Conservation (phyloP, 257 asterid species). For the Gentiana straminea region DNA sequence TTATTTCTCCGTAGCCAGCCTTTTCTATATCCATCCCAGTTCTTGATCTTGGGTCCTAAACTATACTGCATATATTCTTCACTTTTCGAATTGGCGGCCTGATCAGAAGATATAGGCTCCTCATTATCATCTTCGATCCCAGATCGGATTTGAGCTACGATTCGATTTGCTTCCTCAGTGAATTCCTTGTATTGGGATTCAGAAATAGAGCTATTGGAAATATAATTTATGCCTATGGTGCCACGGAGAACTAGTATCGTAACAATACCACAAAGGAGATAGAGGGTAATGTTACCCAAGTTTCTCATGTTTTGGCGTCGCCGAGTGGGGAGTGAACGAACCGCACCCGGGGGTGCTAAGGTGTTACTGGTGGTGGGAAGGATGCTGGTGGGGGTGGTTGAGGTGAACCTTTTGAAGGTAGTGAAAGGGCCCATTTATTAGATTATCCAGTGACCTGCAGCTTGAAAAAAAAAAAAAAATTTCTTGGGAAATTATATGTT, state of each 20-base stretch:
- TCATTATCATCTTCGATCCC: constrained; percentile 14
- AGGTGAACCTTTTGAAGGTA: constrained; percentile 20
- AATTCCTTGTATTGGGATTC: constrained; percentile 2
- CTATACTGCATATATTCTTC: constrained; percentile 4
- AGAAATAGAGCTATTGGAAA: constrained; percentile 12
- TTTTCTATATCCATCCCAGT: constrained; percentile 27
- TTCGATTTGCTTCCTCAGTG: constrained; percentile 19
- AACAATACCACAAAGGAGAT: constrained; percentile 29
- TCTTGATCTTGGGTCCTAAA: constrained; percentile 31
- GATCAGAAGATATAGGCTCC: neutral
- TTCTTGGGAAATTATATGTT: neutral
- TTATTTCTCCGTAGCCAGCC: constrained; percentile 22
- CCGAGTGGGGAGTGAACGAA: constrained; percentile 5
- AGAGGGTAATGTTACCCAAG: constrained; percentile 22
- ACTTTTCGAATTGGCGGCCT: constrained; percentile 1
- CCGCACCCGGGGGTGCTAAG: neutral
- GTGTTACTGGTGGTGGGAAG: constrained; percentile 21
- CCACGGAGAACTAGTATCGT: constrained; percentile 38
- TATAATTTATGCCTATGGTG: constrained; percentile 27
- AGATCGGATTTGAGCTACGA: constrained; percentile 30
- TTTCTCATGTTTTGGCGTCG: constrained; percentile 17
- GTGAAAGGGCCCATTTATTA: constrained; percentile 9
- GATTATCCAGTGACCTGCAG: neutral
- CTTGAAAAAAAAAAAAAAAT: no score
- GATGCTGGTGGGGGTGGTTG: constrained; percentile 13